Percentiles rank a stretch among this genome's conserved stretches.
Conservation (phyloP, 345 rosid genomes). For the Pugionium dolabratum region DNA sequence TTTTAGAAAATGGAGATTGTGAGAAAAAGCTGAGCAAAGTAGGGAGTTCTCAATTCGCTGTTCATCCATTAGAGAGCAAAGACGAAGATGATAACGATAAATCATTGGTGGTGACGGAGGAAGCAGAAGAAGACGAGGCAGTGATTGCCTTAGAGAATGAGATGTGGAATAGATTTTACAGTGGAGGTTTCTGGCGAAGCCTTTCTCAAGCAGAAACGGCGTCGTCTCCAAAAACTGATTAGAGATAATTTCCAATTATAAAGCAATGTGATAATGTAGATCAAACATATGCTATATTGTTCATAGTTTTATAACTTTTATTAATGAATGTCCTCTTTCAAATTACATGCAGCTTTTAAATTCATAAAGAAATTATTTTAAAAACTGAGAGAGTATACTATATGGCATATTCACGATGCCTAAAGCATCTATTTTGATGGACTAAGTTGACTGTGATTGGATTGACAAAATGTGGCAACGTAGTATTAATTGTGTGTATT, state of each 20-base stretch:
- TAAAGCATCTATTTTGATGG: conserved; percentile 15
- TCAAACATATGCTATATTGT: not conserved
- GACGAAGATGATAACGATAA: not conserved
- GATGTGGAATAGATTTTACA: conserved; percentile 60
- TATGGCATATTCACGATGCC: not conserved
- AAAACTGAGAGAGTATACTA: too few relatives aligned
- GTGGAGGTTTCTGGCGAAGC: conserved; percentile 70
- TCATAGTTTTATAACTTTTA: not conserved
- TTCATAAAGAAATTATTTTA: too few relatives aligned
- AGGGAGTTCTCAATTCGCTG: conserved; percentile 37
- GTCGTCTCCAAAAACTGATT: not conserved
- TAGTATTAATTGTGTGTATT: not conserved
- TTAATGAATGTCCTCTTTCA: not conserved
- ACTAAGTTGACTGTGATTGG: not conserved
- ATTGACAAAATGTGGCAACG: not conserved
- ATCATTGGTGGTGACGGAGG: conserved; percentile 26
- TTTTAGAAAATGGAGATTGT: conserved; percentile 15
- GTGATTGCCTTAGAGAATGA: conserved; percentile 51
- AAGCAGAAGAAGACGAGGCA: conserved; percentile 37
- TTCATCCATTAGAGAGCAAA: conserved; percentile 34
- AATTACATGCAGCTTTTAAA: not conserved
- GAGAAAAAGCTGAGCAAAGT: conserved; percentile 27
- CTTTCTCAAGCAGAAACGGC: conserved; percentile 45
- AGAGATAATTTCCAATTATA: not conserved
- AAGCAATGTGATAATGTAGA: conserved; percentile 7